phyloP scores from a whole-genome alignment of 2,329 filamentous ascomycete species.

The Aspergillus carbonarius region DNA sequence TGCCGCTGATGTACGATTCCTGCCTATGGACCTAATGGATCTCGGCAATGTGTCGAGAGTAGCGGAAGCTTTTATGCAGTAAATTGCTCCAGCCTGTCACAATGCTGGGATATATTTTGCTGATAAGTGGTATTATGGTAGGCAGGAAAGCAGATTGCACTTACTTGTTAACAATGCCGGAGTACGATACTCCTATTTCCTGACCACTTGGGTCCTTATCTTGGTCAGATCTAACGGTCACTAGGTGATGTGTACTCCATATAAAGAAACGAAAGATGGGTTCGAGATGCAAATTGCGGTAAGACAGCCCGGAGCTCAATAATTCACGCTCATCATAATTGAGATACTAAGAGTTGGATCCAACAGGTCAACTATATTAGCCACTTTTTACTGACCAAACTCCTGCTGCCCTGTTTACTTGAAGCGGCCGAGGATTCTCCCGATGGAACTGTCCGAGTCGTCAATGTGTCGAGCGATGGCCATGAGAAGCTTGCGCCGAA shows the following conservation, averaged over 20 bases:
- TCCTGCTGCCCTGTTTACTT: neutral
- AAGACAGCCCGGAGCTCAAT: neutral
- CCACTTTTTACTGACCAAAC: neutral
- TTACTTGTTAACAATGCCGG: neutral
- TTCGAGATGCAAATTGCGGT: constrained; percentile 5
- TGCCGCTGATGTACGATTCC: neutral
- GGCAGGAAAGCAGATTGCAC: neutral
- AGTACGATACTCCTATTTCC: neutral
- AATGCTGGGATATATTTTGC: neutral
- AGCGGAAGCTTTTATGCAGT: neutral
- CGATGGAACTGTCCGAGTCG: neutral
- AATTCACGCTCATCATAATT: too few species aligned
- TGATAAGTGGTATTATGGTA: neutral
- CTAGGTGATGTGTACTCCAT: constrained; percentile 1
- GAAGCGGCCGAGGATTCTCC: neutral
- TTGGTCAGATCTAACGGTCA: too few species aligned
- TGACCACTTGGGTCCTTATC: too few species aligned
- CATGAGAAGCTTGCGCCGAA: neutral
- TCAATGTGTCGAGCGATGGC: neutral
- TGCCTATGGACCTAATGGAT: neutral
- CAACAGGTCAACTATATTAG: neutral
- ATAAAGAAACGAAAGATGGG: constrained; percentile 1
- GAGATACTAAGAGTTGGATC: neutral
- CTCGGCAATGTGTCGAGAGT: neutral
- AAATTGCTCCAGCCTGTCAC: neutral